Conservation (phyloP, 176 grass and related monocot species). For the Eragrostis curvula region DNA sequence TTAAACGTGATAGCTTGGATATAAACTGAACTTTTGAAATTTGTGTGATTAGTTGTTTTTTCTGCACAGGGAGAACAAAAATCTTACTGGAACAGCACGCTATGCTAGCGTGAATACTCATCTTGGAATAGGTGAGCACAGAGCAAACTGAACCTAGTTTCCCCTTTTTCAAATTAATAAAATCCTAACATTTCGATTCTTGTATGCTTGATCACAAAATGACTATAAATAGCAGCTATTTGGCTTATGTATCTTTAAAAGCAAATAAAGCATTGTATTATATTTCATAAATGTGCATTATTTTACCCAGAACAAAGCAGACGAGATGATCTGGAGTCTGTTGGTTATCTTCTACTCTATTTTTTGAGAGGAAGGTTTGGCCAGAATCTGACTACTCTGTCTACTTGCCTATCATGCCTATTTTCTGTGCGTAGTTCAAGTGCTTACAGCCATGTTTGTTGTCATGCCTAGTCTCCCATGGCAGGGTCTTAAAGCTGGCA, state of each 20-base stretch:
- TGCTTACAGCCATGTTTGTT: constrained; percentile 42
- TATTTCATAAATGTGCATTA: constrained; percentile 23
- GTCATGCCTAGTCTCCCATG: constrained; percentile 81
- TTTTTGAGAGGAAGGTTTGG: constrained; percentile 94
- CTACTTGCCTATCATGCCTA: constrained; percentile 7
- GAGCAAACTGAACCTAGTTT: not conserved
- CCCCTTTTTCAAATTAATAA: constrained; percentile 5
- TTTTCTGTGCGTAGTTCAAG: constrained; percentile 32
- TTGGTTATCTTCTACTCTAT: constrained; percentile 94
- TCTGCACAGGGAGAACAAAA: constrained; percentile 86
- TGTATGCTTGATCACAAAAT: constrained; percentile 20
- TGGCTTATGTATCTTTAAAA: not conserved
- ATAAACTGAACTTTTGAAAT: constrained; percentile 2
- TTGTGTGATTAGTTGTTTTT: constrained; percentile 26
- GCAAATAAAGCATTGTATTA: not conserved
- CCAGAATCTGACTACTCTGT: constrained; percentile 34
- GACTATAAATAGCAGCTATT: constrained; percentile 1
- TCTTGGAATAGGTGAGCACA: constrained; percentile 87
- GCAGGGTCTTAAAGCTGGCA: constrained; percentile 95
- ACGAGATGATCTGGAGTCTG: constrained; percentile 97
- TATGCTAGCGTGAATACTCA: constrained; percentile 99
- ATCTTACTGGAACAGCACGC: constrained; percentile 84
- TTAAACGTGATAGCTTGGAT: not conserved
- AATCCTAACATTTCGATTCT: constrained; percentile 10
- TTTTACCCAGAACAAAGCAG: constrained; percentile 94